Evolutionary conservation across 2,329 filamentous ascomycete species (phyloP).

Genomic region (Clarireedia homoeocarpa): DNA sequence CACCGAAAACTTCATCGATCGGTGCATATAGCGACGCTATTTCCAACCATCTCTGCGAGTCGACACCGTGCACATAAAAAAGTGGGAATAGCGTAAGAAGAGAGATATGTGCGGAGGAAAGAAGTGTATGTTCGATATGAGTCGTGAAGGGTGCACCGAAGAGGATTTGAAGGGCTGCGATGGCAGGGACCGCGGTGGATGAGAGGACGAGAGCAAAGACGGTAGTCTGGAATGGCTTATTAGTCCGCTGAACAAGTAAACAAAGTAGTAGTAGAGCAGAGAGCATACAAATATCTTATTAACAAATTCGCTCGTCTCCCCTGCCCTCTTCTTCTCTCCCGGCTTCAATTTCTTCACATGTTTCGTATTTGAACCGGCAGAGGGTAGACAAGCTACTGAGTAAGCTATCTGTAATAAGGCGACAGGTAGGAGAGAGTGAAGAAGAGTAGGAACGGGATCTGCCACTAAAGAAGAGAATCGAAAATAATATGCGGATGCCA

Average conservation of each 20-base stretch:
- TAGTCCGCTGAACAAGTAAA: neutral
- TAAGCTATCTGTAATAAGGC: slow-evolving; percentile 57
- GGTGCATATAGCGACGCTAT: slow-evolving; percentile 61
- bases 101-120: slow-evolving; percentile 75
- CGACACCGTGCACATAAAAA: slow-evolving; percentile 79
- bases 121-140: slow-evolving; percentile 67
- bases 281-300: slow-evolving; percentile 17
- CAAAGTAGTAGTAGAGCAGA: neutral
- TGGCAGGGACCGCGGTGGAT: slow-evolving; percentile 41
- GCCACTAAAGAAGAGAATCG: slow-evolving; percentile 61
- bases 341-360: slow-evolving; percentile 42
- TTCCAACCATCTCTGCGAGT: slow-evolving; percentile 60
- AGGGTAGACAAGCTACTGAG: slow-evolving; percentile 54
- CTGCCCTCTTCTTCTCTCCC: slow-evolving; percentile 46
- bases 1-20: slow-evolving; percentile 79
- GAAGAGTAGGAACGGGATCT: slow-evolving; percentile 59
- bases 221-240: slow-evolving; percentile 20
- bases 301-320: slow-evolving; percentile 10
- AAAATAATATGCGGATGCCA: slow-evolving; percentile 55
- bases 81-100: slow-evolving; percentile 71
- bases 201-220: slow-evolving; percentile 59
- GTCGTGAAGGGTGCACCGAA: slow-evolving; percentile 88
- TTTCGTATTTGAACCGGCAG: slow-evolving; percentile 43
- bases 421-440: slow-evolving; percentile 53
- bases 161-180: slow-evolving; percentile 57